Evolutionary conservation across 1,284 basidiomycete genomes (phyloP), one percentile per base, ranked within the genome.

Genomic region (Ustilago loliicola): DNA sequence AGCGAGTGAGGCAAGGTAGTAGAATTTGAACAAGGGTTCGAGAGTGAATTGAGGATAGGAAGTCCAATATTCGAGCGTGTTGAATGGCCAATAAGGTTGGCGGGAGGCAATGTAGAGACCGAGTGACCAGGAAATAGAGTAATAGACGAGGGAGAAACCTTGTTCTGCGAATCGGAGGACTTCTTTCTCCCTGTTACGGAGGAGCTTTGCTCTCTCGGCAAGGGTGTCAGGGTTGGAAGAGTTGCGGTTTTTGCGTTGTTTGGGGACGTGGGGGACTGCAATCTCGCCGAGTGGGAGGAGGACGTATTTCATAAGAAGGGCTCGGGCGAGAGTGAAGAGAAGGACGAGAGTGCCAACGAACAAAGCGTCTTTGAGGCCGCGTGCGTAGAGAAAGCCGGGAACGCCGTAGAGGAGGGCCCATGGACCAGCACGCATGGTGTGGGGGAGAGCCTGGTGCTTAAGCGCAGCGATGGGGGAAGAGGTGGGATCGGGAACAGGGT

Each of bases 101-200:
- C 91, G 90, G 69, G 87, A 88, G 79, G 96, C 91, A 63, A 98
- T 89, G 86, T 94, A 93, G 79, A 94, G 77, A n/a, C 95, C 95
- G 81, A 92, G 91, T 25, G 87, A 87, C 90, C 92, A 96, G 77
- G 92, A 92, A 8, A 90, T 79, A 40, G 90, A 88, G 86, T 94
- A 96, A 88, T 96, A 98, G 52, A 93, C 87, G 57, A 92, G 89
- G 50, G 91, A 91, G 94, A 95, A 99, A 59, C 94, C 93, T 88
- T 99, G 96, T 87, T 98, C 96, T 4, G 94, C 94, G 84, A 98
- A 98, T 71, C 96, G 89, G 54, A 93, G 87, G 50, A 94, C 91
- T 74, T 91, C 92, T 84, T 93, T 90, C 62, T 92, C 90, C 40
- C 85, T 82, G 50, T 80, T 83, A 67, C 84, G 86, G 60, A 72